Conservation (phyloP, 148 eudicot species). For the Fagopyrum tataricum region DNA sequence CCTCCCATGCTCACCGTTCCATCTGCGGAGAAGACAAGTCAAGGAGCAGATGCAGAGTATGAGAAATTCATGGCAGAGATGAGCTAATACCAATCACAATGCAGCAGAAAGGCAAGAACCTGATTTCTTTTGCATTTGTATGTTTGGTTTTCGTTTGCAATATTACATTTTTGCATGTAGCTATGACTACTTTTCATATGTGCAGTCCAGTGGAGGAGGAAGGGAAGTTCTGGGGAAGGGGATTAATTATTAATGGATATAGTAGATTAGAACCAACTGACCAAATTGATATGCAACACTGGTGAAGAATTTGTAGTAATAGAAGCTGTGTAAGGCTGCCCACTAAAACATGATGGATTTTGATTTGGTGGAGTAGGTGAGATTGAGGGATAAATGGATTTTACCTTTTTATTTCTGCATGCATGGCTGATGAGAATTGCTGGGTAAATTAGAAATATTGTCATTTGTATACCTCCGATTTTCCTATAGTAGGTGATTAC, state of each 20-base stretch:
- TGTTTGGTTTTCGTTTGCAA: neutral
- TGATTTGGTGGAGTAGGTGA: no score
- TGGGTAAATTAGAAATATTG: neutral
- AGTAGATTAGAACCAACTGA: neutral
- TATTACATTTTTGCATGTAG: neutral
- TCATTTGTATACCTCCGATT: no score
- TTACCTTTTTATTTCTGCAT: no score
- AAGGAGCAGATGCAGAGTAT: slow-evolving; percentile 58
- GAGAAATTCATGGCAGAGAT: slow-evolving; percentile 91
- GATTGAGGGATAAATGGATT: no score
- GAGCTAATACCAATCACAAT: slow-evolving; percentile 29
- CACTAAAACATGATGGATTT: neutral
- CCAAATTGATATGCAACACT: no score
- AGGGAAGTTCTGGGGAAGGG: neutral
- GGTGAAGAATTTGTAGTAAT: no score
- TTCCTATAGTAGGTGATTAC: no score
- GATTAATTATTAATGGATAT: no score
- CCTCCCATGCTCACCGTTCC: slow-evolving; percentile 45
- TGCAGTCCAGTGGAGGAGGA: neutral
- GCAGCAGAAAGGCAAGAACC: slow-evolving; percentile 23
- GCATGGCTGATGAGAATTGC: neutral
- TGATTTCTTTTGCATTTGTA: neutral
- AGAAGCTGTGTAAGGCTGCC: neutral
- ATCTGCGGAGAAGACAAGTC: slow-evolving; percentile 35
- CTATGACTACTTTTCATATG: neutral